Percentiles rank a stretch among this genome's conserved stretches.
phyloP scores from a whole-genome alignment of 768 basidiomycete genomes.

The Tylopilus rubrobrunneus region DNA sequence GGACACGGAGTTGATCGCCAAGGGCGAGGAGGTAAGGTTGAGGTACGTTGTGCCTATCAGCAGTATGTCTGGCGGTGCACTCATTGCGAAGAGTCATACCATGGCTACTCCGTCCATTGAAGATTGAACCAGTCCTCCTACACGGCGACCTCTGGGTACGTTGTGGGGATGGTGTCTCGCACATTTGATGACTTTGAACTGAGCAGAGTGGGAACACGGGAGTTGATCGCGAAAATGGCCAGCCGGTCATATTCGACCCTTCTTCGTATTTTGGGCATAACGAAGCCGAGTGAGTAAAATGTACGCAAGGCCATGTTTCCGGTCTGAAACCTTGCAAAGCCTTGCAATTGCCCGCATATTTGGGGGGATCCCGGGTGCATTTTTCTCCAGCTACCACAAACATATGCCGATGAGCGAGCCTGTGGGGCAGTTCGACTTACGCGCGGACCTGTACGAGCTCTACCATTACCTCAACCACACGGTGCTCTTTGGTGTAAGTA shows the following conservation, averaged over 20 bases:
- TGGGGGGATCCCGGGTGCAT: conserved; percentile 63
- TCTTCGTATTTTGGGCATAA: conserved; percentile 78
- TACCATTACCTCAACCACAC: conserved; percentile 86
- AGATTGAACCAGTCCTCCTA: conserved; percentile 61
- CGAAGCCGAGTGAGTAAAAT: conserved; percentile 65
- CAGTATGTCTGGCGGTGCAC: not conserved
- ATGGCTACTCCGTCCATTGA: conserved; percentile 54
- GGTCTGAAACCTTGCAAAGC: conserved; percentile 34
- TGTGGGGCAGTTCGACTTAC: conserved; percentile 56
- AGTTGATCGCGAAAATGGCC: conserved; percentile 45
- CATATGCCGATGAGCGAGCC: conserved; percentile 63
- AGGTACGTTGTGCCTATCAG: conserved; percentile 33
- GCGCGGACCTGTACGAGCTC: conserved; percentile 69
- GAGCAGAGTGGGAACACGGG: conserved; percentile 72
- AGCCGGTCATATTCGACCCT: conserved; percentile 74
- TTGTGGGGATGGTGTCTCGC: not conserved
- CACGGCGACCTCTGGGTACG: conserved; percentile 82
- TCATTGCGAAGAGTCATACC: conserved; percentile 61
- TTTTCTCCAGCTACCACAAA: conserved; percentile 64
- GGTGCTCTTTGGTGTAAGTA: conserved; percentile 68
- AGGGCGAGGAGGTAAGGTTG: conserved; percentile 47
- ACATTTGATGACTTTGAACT: conserved; percentile 2
- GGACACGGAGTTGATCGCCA: conserved; percentile 42
- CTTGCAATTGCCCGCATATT: conserved; percentile 78
- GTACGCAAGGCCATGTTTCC: not conserved